Percentiles rank a stretch among this genome's conserved stretches.
Conservation (phyloP, 2,329 filamentous ascomycete genomes). For the Fusarium brevicatenulatum region DNA sequence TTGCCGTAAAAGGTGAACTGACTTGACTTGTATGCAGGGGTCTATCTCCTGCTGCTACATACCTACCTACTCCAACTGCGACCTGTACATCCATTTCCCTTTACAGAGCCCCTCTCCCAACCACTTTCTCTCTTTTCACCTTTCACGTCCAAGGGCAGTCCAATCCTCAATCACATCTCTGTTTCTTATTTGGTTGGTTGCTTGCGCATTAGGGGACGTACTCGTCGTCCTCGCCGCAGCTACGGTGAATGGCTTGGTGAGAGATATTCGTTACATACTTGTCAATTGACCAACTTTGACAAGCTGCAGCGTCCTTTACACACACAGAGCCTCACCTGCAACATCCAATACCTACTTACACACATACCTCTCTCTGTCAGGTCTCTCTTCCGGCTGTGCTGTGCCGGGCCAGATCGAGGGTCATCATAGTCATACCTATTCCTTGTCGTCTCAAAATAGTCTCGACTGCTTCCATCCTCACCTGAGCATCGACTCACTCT, state of each 20-base stretch:
- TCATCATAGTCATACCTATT: conserved; percentile 6
- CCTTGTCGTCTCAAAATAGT: conserved; percentile 28
- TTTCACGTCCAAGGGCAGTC: conserved; percentile 12
- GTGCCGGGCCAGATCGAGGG: not conserved
- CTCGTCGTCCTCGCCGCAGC: conserved; percentile 21
- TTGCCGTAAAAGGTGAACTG: not conserved
- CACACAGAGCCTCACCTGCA: conserved; percentile 25
- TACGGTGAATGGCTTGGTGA: conserved; percentile 35
- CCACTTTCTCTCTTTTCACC: conserved; percentile 31
- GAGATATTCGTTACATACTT: conserved; percentile 7
- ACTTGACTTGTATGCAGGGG: conserved; percentile 21
- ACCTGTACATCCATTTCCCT: conserved; percentile 18
- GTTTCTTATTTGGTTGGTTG: conserved; percentile 22
- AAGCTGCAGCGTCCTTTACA: conserved; percentile 6
- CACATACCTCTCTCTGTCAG: not conserved
- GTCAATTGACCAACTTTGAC: conserved; percentile 26
- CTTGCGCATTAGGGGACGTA: conserved; percentile 25
- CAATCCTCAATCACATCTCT: conserved; percentile 26
- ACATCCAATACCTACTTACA: not conserved
- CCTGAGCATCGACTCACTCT: conserved; percentile 44
- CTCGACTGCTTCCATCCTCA: conserved; percentile 33
- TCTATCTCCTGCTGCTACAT: conserved; percentile 3
- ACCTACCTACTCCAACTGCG: not conserved
- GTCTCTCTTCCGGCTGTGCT: not conserved
- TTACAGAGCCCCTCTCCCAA: conserved; percentile 37